Percentiles rank a stretch among this genome's conserved stretches.
phyloP scores from a whole-genome alignment of 495 filamentous ascomycete genomes.

The Penicillium silybi region DNA sequence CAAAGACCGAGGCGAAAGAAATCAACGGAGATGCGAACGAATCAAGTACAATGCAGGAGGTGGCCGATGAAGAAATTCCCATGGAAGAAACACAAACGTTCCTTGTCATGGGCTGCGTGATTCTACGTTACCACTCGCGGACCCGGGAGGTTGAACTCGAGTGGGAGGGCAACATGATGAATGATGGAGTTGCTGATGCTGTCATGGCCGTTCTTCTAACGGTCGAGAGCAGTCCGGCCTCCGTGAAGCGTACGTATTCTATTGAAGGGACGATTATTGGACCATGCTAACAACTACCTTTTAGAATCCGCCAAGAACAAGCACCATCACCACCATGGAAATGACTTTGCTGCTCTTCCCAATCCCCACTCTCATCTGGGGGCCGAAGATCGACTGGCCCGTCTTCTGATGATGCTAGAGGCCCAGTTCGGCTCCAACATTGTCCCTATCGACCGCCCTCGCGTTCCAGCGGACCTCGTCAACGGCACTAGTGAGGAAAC shows the following conservation, averaged over 20 bases:
- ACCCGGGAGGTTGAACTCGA: conserved; percentile 82
- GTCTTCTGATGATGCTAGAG: conserved; percentile 93
- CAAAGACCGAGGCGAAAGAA: conserved; percentile 35
- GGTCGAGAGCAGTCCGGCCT: conserved; percentile 88
- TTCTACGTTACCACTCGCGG: conserved; percentile 59
- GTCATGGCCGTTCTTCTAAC: conserved; percentile 86
- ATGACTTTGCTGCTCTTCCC: conserved; percentile 29
- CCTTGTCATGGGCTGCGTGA: conserved; percentile 86
- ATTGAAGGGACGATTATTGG: neutral
- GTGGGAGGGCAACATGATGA: conserved; percentile 97
- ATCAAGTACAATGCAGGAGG: conserved; percentile 38
- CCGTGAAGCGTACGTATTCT: conserved; percentile 74
- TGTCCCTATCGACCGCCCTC: conserved; percentile 67
- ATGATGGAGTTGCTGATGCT: conserved; percentile 94
- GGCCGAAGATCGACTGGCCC: conserved; percentile 70
- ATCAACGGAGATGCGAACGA: conserved; percentile 30
- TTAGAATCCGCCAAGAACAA: conserved; percentile 55
- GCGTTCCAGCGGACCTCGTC: conserved; percentile 41
- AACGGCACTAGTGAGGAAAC: conserved; percentile 35
- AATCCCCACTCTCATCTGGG: conserved; percentile 70
- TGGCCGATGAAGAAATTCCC: conserved; percentile 50
- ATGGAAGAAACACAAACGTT: conserved; percentile 50
- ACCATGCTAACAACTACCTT: neutral
- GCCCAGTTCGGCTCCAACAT: conserved; percentile 86
- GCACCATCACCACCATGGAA: conserved; percentile 42